Evolutionary conservation across 768 basidiomycete genomes (phyloP), one percentile per base, ranked within the genome.

Genomic region (Chalciporus piperatus): DNA sequence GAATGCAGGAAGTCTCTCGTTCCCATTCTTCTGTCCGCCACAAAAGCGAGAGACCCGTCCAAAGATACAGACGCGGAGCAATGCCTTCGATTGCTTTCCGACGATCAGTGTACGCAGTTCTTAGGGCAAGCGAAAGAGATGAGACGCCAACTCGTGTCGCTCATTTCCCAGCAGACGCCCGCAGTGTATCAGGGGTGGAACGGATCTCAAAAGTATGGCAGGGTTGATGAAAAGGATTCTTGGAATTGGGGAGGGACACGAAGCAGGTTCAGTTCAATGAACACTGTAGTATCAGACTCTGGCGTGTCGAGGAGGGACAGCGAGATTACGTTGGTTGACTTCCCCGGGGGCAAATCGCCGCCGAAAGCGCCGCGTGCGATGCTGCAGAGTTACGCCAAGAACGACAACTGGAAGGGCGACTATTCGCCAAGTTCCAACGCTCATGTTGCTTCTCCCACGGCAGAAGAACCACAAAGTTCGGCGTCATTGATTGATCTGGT

Each of bases 31-130:
- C 38, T 55, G 28, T 53, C 62, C 38, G 47, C 54, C 9, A 55
- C 53, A 11, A 55, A 49, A 30, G 50, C 54, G 50, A 63, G 47
- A 54, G 56, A 54, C 37, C 19, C 59, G 41, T 47, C 16, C n/a
- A 56, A 25, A 23, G 32, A 16, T 47, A 40, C 56, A 48, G 55
- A 59, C 17, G n/a, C 48, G 40, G 54, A 58, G 47, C 55, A 59
- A 48, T 69, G 59, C 32, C 49, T 45, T 39, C 43, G n/a, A 27
- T 48, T 69, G 47, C 63, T 68, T 39, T 62, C 67, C 22, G 68
- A 70, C 25, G 59, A 65, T 52, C 52, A 37, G 20, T 68, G 67
- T 54, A 46, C 11, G 32, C 11, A 16, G 14, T 55, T 68, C 10
- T 32, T 70, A 17, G 48, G 48, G 37, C 46, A 59, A 40, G 59